Evolutionary conservation across 2,329 filamentous ascomycete species (phyloP).

Genomic region (Exophiala viscosa): DNA sequence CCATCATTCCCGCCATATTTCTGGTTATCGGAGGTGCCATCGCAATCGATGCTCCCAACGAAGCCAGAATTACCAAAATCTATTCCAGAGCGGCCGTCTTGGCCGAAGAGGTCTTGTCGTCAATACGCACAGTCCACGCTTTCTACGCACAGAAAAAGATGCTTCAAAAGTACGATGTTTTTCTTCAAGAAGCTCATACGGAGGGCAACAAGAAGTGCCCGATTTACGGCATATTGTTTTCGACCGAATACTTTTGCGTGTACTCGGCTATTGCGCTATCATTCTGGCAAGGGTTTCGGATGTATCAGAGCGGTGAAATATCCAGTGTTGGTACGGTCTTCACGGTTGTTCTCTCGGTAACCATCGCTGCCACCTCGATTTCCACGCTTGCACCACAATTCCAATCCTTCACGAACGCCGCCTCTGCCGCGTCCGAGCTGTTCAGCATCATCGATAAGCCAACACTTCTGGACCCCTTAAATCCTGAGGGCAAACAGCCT

Average conservation of each 20-base stretch:
- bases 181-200: conserved; percentile 41
- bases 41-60: conserved; percentile 24
- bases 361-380: conserved; percentile 19
- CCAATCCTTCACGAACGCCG: conserved; percentile 41
- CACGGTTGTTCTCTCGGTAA: conserved; percentile 26
- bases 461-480: conserved; percentile 77
- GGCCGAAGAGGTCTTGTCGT: conserved; percentile 50
- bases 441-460: conserved; percentile 85
- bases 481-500: conserved; percentile 63
- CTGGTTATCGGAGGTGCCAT: conserved; percentile 29
- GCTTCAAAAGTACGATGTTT: conserved; percentile 41
- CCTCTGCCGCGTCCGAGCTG: conserved; percentile 48
- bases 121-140: conserved; percentile 49
- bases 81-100: conserved; percentile 45
- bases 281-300: conserved; percentile 39
- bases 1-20: conserved; percentile 46
- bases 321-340: conserved; percentile 30
- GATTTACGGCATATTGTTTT: conserved; percentile 43
- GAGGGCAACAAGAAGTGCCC: conserved; percentile 45
- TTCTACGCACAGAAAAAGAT: conserved; percentile 48
- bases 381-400: conserved; percentile 36
- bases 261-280: conserved; percentile 60
- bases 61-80: conserved; percentile 32
- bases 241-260: conserved; percentile 54
- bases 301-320: conserved; percentile 33